A percentile compares a stretch with the other conserved stretches of the same genome.
Evolutionary conservation across 169 alveolate species (phyloP).

Genomic region (Theileria annulata): DNA sequence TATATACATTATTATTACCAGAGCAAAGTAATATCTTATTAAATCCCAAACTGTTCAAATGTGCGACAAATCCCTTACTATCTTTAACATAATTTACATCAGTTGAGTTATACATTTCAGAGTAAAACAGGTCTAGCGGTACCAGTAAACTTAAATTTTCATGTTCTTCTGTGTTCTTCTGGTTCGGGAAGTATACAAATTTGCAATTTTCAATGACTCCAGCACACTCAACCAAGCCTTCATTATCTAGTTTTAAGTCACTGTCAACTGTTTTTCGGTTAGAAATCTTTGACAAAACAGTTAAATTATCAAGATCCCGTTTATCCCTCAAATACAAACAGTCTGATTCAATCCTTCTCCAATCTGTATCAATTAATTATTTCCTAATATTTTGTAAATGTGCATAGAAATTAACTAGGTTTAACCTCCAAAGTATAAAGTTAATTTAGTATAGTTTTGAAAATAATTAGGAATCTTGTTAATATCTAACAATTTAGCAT

Average conservation of each 20-base stretch:
- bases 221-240: constrained; percentile 14
- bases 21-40: constrained; percentile 14
- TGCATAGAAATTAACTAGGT: not conserved
- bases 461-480: constrained; percentile 20
- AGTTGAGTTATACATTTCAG: not conserved
- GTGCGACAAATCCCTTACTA: not conserved
- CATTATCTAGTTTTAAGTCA: not conserved
- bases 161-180: not conserved
- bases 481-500: constrained; percentile 3
- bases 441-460: not conserved
- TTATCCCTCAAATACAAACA: constrained; percentile 12
- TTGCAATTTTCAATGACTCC: constrained; percentile 4
- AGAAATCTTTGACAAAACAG: constrained; percentile 11
- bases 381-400: not conserved
- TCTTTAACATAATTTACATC: not conserved
- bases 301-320: constrained; percentile 4
- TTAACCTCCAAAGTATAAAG: constrained; percentile 30
- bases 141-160: not conserved
- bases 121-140: constrained; percentile 14
- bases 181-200: constrained; percentile 2
- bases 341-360: constrained; percentile 29
- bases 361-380: not conserved
- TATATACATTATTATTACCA: constrained; percentile 3
- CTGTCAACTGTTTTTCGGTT: not conserved
- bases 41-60: not conserved